Base-by-base conservation (phyloP, 257 asterid genomes). In the Marsdenia floribunda region DNA sequence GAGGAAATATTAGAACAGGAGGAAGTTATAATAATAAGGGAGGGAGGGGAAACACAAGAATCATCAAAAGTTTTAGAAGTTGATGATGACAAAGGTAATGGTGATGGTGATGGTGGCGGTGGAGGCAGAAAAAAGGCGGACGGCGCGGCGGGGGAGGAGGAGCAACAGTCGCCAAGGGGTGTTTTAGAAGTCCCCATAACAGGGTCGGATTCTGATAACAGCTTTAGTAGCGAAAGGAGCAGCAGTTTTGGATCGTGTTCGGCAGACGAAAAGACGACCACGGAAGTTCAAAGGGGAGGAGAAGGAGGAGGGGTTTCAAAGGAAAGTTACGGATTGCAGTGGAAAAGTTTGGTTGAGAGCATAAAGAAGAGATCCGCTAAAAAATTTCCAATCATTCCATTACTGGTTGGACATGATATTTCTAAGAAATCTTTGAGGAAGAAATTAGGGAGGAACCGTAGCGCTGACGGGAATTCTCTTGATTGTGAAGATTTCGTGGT, bases 101-200 rank as follows among this genome's bases (percentile, higher is more conserved):
- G 26, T 55, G 19, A 21, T 44, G 49, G 49, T 44, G 49, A 11
- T 44, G 49, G 49, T 1, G 6, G 49, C 1, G 49, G 49, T 2
- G 49, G 12, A 44, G 49, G 49, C 12, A 11, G 42, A 38, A 1
- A 29, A 29, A 29, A 29, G 42, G 42, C 42, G 42, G 42, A 38
- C 3, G 33, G 33, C 1, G 42, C 3, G 42, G 42, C 4, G 42
- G 42, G 18, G 61, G 69, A 52, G n/a, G n/a, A 4, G 71, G 80
- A 64, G 49, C 83, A 65, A 35, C 74, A 85, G 13, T 92, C 97
- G 0, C 96, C 98, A 9, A 79, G 95, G 82, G 93, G 97, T 5
- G 97, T 91, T n/a, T 21, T 91, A 79, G 98, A 93, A 80, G 84
- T 84, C 8, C 88, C 87, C 0, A 55, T 82, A 14, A 61, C 90